Evolutionary conservation across 441 rosid genomes (phyloP), one percentile per base, ranked within the genome.

Genomic region (Croton setiger): DNA sequence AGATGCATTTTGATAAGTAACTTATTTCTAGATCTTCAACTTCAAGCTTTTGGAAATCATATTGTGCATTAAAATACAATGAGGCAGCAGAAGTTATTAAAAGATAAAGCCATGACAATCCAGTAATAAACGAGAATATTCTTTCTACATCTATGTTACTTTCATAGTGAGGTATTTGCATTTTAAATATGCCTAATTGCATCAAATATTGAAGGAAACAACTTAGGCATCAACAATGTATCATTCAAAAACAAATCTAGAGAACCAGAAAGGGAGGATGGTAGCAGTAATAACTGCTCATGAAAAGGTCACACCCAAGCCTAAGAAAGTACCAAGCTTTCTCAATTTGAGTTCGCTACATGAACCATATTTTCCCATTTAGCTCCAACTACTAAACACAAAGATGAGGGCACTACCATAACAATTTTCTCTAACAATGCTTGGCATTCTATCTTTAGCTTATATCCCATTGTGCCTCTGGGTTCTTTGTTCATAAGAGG

Each of bases 401-500:
- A 33, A 37, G 23, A 4, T 13, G 7, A 62, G 23, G 31, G 18
- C 60, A 70, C 37, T 70, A 63, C 62, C 55, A 54, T 56, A 59
- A 23, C 8, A 20, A 18, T 20, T 71, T 55, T 54, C 53, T 1
- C 33, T 45, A 64, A 43, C 63, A 45, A 58, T 3, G 6, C 36
- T 59, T 15, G 33, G 43, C 2, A 10, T n/a, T 20, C 63, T 31
- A 47, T 33, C 13, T 45, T 44, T 44, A 55, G 23, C 45, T 6
- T 45, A 45, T 48, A 8, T 45, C 11, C 3, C 15, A 15, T 37
- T n/a, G 17, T 53, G n/a, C 9, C n/a, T 41, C 8, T 39, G 17
- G 2, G 7, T 7, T 23, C 60, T 52, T 43, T 6, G 41, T 27
- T 39, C 43, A 37, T 10, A 39, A n/a, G 10, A 37, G 15, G 33